Conservation (phyloP, 208 protist genomes). For the Crithidia bombi region DNA sequence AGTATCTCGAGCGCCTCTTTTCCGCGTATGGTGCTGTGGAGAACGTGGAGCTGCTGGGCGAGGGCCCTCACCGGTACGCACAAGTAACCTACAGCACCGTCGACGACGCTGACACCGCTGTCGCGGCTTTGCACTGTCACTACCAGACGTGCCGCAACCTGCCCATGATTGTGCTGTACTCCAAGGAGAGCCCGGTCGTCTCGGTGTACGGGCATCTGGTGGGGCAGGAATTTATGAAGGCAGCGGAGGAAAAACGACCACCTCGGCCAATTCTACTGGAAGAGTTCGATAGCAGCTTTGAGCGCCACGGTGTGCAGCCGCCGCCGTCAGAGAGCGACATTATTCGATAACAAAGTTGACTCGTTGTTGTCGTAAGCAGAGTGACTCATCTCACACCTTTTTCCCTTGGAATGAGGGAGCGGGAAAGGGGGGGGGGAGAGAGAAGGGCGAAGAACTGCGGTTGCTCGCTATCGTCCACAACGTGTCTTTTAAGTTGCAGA, state of each 20-base stretch:
- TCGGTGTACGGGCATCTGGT: conserved; percentile 72
- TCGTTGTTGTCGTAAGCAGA: no score
- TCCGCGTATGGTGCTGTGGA: conserved; percentile 79
- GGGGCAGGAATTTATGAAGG: conserved; percentile 63
- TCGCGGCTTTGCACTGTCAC: conserved; percentile 83
- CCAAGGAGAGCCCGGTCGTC: conserved; percentile 58
- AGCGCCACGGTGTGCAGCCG: conserved; percentile 56
- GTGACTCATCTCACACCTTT: no score
- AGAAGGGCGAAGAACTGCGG: no score
- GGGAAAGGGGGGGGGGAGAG: no score
- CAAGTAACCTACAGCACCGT: conserved; percentile 71
- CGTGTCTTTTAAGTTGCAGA: no score
- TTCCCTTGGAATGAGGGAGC: neutral
- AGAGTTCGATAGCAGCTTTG: conserved; percentile 62
- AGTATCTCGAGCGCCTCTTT: conserved; percentile 85
- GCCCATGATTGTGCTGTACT: conserved; percentile 86
- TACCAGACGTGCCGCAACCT: conserved; percentile 73
- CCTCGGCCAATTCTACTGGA: conserved; percentile 59
- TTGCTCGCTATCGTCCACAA: no score
- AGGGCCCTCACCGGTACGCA: conserved; percentile 59
- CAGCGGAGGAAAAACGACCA: conserved; percentile 53
- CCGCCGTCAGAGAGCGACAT: conserved; percentile 71
- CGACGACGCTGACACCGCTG: conserved; percentile 81
- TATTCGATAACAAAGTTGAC: conserved; percentile 24
- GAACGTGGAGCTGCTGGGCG: conserved; percentile 59